phyloP scores from a whole-genome alignment of 345 rosid species.

The Populus tremula region DNA sequence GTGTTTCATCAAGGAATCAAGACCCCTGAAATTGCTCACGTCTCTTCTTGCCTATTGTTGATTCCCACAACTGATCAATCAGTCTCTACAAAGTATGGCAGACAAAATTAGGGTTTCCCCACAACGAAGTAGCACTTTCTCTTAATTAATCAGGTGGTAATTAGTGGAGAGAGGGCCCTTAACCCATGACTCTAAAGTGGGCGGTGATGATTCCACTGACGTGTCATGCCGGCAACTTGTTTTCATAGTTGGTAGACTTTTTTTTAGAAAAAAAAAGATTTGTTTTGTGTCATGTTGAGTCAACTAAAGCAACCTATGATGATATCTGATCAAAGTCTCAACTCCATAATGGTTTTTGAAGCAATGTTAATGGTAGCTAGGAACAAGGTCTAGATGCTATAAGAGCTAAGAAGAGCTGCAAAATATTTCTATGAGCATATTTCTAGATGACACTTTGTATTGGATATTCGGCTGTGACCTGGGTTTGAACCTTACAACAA shows the following conservation, averaged over 20 bases:
- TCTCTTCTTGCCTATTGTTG: conserved; percentile 38
- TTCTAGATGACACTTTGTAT: background rate
- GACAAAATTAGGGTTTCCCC: conserved; percentile 57
- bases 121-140: conserved; percentile 8
- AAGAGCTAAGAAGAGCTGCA: background rate
- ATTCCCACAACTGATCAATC: conserved; percentile 37
- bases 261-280: background rate
- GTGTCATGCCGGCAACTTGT: background rate
- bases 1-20: conserved; percentile 4
- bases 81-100: conserved; percentile 39
- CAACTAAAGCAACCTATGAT: background rate
- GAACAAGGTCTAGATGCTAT: background rate
- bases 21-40: conserved; percentile 28
- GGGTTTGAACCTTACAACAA: background rate
- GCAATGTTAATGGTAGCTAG: background rate
- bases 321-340: background rate
- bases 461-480: background rate
- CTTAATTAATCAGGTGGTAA: conserved; percentile 24
- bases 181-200: conserved; percentile 19
- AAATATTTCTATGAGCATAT: background rate
- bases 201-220: conserved; percentile 9
- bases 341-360: background rate
- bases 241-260: background rate
- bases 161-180: conserved; percentile 27
- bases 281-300: background rate